Conservation (phyloP, 148 eudicot genomes). For the Suaeda aralocaspica region DNA sequence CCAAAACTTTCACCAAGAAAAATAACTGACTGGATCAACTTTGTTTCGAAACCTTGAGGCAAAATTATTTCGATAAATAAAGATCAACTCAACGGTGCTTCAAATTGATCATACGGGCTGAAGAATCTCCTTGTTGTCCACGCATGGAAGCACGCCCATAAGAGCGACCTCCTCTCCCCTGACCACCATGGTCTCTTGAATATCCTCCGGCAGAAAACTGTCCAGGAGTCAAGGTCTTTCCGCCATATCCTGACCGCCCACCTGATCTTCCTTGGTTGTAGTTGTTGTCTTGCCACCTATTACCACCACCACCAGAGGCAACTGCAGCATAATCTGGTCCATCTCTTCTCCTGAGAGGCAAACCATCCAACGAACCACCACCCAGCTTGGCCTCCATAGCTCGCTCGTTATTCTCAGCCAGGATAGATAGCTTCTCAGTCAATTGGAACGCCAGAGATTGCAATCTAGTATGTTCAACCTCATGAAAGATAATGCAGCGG, state of each 20-base stretch:
- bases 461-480: conserved; percentile 62
- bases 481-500: conserved; percentile 61
- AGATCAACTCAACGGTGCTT: conserved; percentile 28
- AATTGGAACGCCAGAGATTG: conserved; percentile 77
- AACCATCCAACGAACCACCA: conserved; percentile 49
- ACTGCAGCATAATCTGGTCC: conserved; percentile 67
- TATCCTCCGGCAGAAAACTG: conserved; percentile 34
- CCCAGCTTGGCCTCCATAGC: conserved; percentile 69
- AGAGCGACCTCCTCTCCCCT: conserved; percentile 32
- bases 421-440: conserved; percentile 61
- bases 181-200: conserved; percentile 42
- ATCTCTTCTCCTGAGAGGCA: conserved; percentile 60
- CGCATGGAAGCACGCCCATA: conserved; percentile 40
- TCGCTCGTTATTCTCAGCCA: conserved; percentile 80
- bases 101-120: conserved; percentile 69
- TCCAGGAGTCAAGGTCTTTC: conserved; percentile 37
- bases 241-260: conserved; percentile 42
- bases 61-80: conserved; percentile 1
- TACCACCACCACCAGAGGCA: conserved; percentile 31
- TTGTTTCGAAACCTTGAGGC: not conserved
- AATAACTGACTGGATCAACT: not conserved
- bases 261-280: conserved; percentile 54
- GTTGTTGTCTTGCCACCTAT: conserved; percentile 60
- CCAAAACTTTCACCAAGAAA: not conserved
- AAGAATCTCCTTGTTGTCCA: conserved; percentile 53